Evolutionary conservation across 495 filamentous ascomycete species (phyloP), one percentile per base, ranked within the genome.

Genomic region (Extremus antarcticus): DNA sequence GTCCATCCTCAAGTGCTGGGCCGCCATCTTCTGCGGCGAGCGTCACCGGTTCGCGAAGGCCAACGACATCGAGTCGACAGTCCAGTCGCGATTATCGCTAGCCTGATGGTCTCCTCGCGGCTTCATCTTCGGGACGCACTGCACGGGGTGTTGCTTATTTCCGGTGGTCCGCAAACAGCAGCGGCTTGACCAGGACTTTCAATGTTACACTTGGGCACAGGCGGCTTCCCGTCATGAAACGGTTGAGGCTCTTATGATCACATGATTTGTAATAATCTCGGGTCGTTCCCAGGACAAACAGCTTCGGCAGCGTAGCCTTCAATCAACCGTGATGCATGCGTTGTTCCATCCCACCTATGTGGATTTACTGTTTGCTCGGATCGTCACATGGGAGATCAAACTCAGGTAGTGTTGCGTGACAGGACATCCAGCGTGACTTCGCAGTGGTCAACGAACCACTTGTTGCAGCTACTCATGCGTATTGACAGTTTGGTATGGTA

Each of bases 1-100:
- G 51, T 68, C 66, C 67, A 10, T 51, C 43, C 40, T 41, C 60
- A 20, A 59, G 58, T 24, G 50, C 48, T 43, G 56, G 53, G 19
- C 54, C 53, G 10, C 53, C 55, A 9, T 58, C 39, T 21, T 16
- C 25, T 23, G 40, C 19, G 8, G 43, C 13, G n/a, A 52, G 48
- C 16, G 23, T 40, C 15, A 41, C 50, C 1, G 25, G 45, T 1
- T 38, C 55, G 24, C 40, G 50, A n/a, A 43, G 25, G 39, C 55
- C 47, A 25, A 21, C 22, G 16, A 40, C 20, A 9, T 25, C 23
- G n/a, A 17, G n/a, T 13, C 41, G 24, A 53, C 56, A 49, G 50
- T 25, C 24, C 43, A 53, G 56, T 35, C 29, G 29, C 7, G 29
- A 35, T 13, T 35, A 35, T 13, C 29, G 29, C 7, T 35, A 35